Conservation (phyloP, 805 yeast species). For the Candida silvicultrix region DNA sequence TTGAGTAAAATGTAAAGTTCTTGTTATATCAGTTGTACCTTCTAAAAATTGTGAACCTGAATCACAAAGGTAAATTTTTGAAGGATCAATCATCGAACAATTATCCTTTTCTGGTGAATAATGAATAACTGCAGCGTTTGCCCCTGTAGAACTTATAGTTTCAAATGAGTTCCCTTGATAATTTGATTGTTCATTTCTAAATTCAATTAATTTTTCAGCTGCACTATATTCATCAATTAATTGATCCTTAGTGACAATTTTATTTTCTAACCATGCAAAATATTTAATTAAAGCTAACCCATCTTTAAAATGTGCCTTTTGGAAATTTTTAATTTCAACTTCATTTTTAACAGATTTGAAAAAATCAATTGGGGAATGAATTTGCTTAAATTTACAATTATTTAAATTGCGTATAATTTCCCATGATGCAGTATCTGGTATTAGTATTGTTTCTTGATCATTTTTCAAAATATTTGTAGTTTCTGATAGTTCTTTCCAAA, state of each 20-base stretch:
- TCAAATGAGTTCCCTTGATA: constrained; percentile 69
- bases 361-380: constrained; percentile 55
- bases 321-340: constrained; percentile 67
- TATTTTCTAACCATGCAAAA: constrained; percentile 76
- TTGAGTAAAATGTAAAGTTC: constrained; percentile 66
- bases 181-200: constrained; percentile 46
- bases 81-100: constrained; percentile 55
- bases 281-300: constrained; percentile 71
- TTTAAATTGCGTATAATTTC: constrained; percentile 49
- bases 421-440: constrained; percentile 63
- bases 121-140: constrained; percentile 72
- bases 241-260: constrained; percentile 34
- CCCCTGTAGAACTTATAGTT: constrained; percentile 70
- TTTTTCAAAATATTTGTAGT: constrained; percentile 16
- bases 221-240: constrained; percentile 61
- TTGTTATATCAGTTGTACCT: constrained; percentile 95
- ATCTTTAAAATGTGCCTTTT: constrained; percentile 75
- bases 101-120: constrained; percentile 61
- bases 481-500: constrained; percentile 50
- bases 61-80: constrained; percentile 71
- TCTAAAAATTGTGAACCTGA: constrained; percentile 89
- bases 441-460: constrained; percentile 29
- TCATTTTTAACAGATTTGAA: constrained; percentile 73
- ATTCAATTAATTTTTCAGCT: constrained; percentile 48
- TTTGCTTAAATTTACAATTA: constrained; percentile 29